Conservation (phyloP, 2,329 filamentous ascomycete genomes). For the Diplocarpon mali region DNA sequence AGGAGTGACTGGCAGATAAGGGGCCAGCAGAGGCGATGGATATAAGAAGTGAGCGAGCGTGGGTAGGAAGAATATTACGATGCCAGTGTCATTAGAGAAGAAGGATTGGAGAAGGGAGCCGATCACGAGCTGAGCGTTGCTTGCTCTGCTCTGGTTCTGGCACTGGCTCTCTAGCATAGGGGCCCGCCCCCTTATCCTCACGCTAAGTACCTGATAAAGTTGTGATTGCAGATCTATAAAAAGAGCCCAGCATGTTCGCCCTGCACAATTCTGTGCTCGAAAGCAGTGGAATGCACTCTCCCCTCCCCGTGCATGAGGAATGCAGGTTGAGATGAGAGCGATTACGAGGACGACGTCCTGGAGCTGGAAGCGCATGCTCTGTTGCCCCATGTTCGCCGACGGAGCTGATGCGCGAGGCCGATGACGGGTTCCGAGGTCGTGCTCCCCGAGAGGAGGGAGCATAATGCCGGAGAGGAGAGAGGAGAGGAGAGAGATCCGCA, state of each 20-base stretch:
- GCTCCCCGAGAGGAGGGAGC: too few species aligned
- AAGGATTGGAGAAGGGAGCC: constrained; percentile 7
- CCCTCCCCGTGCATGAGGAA: constrained; percentile 16
- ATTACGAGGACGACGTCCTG: constrained; percentile 7
- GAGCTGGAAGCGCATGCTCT: constrained; percentile 1
- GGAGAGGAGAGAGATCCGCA: too few species aligned
- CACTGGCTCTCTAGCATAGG: constrained; percentile 10
- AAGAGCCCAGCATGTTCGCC: constrained; percentile 17
- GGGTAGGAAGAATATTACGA: constrained; percentile 11
- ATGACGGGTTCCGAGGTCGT: too few species aligned
- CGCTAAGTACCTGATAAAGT: constrained; percentile 18
- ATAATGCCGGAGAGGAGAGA: too few species aligned
- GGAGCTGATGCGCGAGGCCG: too few species aligned
- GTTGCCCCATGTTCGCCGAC: too few species aligned
- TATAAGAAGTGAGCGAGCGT: constrained; percentile 22
- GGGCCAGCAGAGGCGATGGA: constrained; percentile 12
- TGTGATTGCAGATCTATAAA: constrained; percentile 25
- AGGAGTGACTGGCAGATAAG: constrained; percentile 22
- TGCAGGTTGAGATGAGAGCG: constrained; percentile 17
- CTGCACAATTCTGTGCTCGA: constrained; percentile 17
- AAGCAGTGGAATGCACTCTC: constrained; percentile 17
- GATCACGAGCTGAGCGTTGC: constrained; percentile 3
- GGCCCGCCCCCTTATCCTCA: constrained; percentile 19
- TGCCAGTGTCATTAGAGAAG: constrained; percentile 11
- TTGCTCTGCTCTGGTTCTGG: constrained; percentile 7